These are phyloP conservation scores for Gnomoniopsis sp. DNA, from an alignment of 2,329 filamentous ascomycete species.

Conservation along the genomic window DNA sequence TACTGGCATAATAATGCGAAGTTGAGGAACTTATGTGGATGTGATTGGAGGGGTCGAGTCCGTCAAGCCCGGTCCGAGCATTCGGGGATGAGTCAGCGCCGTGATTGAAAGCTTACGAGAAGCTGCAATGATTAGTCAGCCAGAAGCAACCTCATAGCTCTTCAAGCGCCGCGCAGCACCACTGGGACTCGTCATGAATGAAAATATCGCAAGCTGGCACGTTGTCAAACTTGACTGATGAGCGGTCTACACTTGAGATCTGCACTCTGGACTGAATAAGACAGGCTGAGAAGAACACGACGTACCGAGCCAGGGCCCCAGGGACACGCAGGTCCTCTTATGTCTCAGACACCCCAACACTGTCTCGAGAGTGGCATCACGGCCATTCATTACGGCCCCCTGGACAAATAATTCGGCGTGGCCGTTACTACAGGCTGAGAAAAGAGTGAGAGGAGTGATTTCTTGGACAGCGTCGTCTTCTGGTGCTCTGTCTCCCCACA, in stretches of 20 bases:
- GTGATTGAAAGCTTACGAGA: too few relatives aligned
- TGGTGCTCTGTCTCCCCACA: neutral
- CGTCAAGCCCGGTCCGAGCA: too few relatives aligned
- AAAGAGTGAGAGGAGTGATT: neutral
- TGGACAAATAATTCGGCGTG: too few relatives aligned
- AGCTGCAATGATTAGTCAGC: neutral
- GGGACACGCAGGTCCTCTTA: neutral
- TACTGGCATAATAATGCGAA: neutral
- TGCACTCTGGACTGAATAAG: neutral
- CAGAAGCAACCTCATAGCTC: neutral
- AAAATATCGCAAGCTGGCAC: neutral
- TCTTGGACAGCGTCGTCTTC: neutral
- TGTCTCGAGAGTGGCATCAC: neutral
- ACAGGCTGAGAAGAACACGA: neutral
- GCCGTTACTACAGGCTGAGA: neutral
- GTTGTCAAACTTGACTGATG: neutral
- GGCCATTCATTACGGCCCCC: neutral
- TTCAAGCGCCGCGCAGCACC: neutral
- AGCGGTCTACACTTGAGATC: neutral
- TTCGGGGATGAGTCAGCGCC: neutral
- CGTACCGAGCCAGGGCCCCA: neutral
- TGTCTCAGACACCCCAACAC: constrained; percentile 8
- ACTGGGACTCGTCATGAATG: neutral
- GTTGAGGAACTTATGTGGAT: too few relatives aligned
- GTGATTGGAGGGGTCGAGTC: too few relatives aligned